Conservation (phyloP, 257 asterid species). For the Penstemon eatonii region DNA sequence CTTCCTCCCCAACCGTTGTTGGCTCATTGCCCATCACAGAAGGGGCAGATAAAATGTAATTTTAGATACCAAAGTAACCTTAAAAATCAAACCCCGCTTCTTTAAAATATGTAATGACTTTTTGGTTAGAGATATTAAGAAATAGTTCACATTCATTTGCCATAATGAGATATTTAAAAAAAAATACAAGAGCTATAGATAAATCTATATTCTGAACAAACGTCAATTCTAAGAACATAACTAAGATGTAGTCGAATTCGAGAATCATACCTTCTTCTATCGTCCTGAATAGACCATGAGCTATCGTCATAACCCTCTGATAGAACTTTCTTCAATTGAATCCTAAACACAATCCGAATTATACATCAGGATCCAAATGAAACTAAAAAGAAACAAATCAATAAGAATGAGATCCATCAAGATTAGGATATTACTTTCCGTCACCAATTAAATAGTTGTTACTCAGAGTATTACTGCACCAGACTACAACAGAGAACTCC, state of each 20-base stretch:
- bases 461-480: conserved; percentile 87
- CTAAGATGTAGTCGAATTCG: not conserved
- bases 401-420: not conserved
- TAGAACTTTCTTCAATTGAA: conserved; percentile 78
- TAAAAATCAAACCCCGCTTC: not conserved
- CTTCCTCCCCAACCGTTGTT: too few relatives aligned
- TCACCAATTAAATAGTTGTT: conserved; percentile 79
- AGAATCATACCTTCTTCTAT: conserved; percentile 64
- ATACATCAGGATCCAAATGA: conserved; percentile 3
- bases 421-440: conserved; percentile 60
- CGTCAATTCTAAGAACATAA: conserved; percentile 4
- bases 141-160: conserved; percentile 5
- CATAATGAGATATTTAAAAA: conserved; percentile 7
- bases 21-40: not conserved
- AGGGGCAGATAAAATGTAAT: conserved; percentile 4
- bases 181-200: too few relatives aligned
- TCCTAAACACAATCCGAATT: conserved; percentile 43
- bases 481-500: conserved; percentile 64
- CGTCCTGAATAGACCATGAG: conserved; percentile 80
- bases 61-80: not conserved
- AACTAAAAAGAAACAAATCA: not conserved
- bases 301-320: conserved; percentile 78
- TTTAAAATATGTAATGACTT: not conserved
- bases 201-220: too few relatives aligned
- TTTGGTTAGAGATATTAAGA: not conserved